Base-by-base conservation (phyloP, 1,139 yeast genomes). In the Suhomyces taliae region DNA sequence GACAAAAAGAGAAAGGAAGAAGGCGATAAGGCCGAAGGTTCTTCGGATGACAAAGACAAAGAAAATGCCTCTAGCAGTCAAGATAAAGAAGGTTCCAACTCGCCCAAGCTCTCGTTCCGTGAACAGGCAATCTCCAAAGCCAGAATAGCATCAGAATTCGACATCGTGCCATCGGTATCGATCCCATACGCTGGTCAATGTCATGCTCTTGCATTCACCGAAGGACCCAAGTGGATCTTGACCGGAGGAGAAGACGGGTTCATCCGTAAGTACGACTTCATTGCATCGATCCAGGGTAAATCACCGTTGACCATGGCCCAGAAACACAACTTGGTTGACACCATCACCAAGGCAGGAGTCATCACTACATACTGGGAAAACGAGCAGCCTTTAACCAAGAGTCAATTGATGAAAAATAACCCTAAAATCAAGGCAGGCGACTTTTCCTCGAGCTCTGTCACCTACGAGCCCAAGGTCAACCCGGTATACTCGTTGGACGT, bases 181-280 rank as follows among this genome's bases (percentile, higher is more conserved):
- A 82, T 87, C 8, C 91, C 91, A 1, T 83, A 84, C 53, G 71
- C 87, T 2, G 66, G 85, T 0, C 82, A 83, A 43, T 83, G 95
- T 38, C 90, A 90, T 65, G 78, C 95, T 7, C 61, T 93, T 44
- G 87, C 95, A 7, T 74, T 90, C 46, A 81, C 96, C 1, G 82
- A 81, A 60, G 96, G 96, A 8, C 85, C 93, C 40, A 85, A 85
- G 61, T 91, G 91, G 87, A 75, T 93, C 46, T 83, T 91, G 58
- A 86, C 97, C 1, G 99, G 99, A 19, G 99, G 99, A 6, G 95
- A 89, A 55, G 99, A 93, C 64, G 99, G 99, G 10, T 89, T 84
- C 58, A 87, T 93, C 37, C 73, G 99, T 43, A 89, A 88, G 61
- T 93, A 86, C 66, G 97, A 95, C 65, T 87, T 93, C 54, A 78